A percentile compares a stretch with the other conserved stretches of the same genome.
Conservation (phyloP, 2,329 filamentous ascomycete species). For the Clonostachys chloroleuca region DNA sequence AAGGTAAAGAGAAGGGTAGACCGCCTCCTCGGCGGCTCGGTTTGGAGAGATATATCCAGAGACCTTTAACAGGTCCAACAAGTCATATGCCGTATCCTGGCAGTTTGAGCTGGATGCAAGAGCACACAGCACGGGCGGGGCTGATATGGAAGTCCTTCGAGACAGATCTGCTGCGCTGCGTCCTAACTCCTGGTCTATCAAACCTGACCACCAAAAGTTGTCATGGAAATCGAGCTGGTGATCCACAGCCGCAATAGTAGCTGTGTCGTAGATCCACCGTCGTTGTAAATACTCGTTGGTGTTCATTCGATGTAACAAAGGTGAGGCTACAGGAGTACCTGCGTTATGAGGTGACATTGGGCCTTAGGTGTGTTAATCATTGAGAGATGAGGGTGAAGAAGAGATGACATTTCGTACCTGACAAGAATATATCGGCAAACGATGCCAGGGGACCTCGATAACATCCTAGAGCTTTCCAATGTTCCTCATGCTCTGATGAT, state of each 20-base stretch:
- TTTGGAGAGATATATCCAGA: slow-evolving; percentile 43
- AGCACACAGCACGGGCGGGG: slow-evolving; percentile 44
- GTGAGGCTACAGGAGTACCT: slow-evolving; percentile 45
- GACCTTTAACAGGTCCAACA: slow-evolving; percentile 46
- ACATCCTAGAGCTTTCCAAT: slow-evolving; percentile 47
- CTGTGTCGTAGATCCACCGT: slow-evolving; percentile 34
- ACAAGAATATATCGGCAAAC: slow-evolving; percentile 44
- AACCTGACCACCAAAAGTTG: slow-evolving; percentile 54
- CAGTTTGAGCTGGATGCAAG: slow-evolving; percentile 49
- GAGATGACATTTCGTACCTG: slow-evolving; percentile 28
- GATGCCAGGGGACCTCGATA: slow-evolving; percentile 41
- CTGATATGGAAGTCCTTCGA: slow-evolving; percentile 27
- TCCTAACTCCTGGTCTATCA: slow-evolving; percentile 27
- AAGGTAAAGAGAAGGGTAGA: slow-evolving; percentile 44
- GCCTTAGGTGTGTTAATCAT: slow-evolving; percentile 18
- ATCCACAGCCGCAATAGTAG: slow-evolving; percentile 33
- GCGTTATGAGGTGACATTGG: slow-evolving; percentile 41
- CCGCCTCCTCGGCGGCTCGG: slow-evolving; percentile 41
- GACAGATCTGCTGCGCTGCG: slow-evolving; percentile 7
- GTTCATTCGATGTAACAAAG: slow-evolving; percentile 39
- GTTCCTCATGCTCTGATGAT: slow-evolving; percentile 28
- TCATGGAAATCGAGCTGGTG: slow-evolving; percentile 48
- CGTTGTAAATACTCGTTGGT: slow-evolving; percentile 49
- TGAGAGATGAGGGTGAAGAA: neutral
- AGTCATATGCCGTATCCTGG: slow-evolving; percentile 40